Percentiles rank a stretch among this genome's conserved stretches.
phyloP scores from a whole-genome alignment of 495 filamentous ascomycete species.

The Aspergillus funiculosus region DNA sequence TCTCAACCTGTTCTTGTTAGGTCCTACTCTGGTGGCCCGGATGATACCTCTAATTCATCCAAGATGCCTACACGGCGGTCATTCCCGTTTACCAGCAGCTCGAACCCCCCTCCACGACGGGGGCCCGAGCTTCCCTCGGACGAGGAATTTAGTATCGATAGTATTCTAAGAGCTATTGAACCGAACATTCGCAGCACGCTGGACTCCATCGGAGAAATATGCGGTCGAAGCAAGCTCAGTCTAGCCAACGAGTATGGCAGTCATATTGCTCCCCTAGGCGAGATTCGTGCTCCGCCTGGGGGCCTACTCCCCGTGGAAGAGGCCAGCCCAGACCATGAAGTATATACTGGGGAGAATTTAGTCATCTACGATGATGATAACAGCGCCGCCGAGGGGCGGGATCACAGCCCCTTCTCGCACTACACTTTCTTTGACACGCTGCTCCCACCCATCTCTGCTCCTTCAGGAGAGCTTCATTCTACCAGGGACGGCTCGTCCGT shows the following conservation, averaged over 20 bases:
- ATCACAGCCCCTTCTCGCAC: constrained; percentile 28
- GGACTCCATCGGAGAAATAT: constrained; percentile 60
- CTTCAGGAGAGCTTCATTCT: constrained; percentile 11
- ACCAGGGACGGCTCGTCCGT: constrained; percentile 12
- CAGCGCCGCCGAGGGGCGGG: constrained; percentile 23
- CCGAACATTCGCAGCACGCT: constrained; percentile 52
- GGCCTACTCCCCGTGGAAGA: constrained; percentile 41
- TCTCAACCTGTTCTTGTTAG: constrained; percentile 44
- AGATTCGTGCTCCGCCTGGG: constrained; percentile 41
- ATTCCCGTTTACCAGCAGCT: constrained; percentile 24
- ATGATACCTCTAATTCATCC: constrained; percentile 18
- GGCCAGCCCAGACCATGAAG: constrained; percentile 32
- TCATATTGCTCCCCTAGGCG: constrained; percentile 56
- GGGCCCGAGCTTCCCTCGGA: constrained; percentile 40
- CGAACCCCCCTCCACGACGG: constrained; percentile 13
- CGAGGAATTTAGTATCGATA: constrained; percentile 54
- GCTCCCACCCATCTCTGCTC: constrained; percentile 5
- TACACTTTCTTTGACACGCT: constrained; percentile 27
- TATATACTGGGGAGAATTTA: constrained; percentile 27
- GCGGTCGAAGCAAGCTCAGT: constrained; percentile 54
- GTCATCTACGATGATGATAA: constrained; percentile 37
- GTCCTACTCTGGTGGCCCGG: constrained; percentile 36
- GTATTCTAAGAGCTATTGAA: constrained; percentile 54
- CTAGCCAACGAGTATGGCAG: constrained; percentile 59
- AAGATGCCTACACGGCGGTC: constrained; percentile 35